Evolutionary conservation across 352 stramenopile genomes (phyloP).

Genomic region (Globisporangium cylindrosporum): DNA sequence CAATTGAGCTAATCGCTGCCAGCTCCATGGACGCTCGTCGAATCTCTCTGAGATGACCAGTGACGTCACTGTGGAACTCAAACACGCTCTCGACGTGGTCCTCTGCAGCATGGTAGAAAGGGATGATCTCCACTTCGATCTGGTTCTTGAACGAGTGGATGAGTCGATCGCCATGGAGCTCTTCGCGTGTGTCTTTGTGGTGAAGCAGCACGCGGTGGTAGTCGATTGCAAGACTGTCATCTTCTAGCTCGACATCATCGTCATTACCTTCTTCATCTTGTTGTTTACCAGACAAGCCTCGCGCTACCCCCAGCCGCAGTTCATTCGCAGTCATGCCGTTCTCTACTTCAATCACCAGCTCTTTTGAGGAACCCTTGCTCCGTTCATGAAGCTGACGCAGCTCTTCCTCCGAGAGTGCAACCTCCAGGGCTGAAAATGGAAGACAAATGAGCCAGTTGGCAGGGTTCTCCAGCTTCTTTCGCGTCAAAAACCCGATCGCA

Average conservation of each 20-base stretch:
- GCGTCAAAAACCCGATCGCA: conserved; percentile 40
- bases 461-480: conserved; percentile 34
- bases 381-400: conserved; percentile 19
- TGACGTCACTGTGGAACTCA: conserved; percentile 30
- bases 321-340: conserved; percentile 59
- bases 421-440: conserved; percentile 25
- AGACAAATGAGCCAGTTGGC: conserved; percentile 54
- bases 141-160: conserved; percentile 26
- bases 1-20: neutral
- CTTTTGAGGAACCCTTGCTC: neutral
- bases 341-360: conserved; percentile 41
- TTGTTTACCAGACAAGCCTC: conserved; percentile 24
- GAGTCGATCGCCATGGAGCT: conserved; percentile 25
- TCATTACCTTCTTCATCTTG: neutral
- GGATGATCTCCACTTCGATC: conserved; percentile 44
- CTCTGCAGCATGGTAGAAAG: conserved; percentile 23
- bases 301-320: conserved; percentile 45
- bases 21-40: conserved; percentile 25
- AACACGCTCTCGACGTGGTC: conserved; percentile 33
- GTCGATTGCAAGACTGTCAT: conserved; percentile 11
- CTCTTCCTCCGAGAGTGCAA: conserved; percentile 34
- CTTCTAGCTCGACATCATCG: neutral
- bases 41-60: conserved; percentile 29
- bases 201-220: conserved; percentile 42
- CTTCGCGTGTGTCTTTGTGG: conserved; percentile 22